Evolutionary conservation across 805 yeast genomes (phyloP), one percentile per base, ranked within the genome.

Genomic region (Wickerhamiella bombiphila): DNA sequence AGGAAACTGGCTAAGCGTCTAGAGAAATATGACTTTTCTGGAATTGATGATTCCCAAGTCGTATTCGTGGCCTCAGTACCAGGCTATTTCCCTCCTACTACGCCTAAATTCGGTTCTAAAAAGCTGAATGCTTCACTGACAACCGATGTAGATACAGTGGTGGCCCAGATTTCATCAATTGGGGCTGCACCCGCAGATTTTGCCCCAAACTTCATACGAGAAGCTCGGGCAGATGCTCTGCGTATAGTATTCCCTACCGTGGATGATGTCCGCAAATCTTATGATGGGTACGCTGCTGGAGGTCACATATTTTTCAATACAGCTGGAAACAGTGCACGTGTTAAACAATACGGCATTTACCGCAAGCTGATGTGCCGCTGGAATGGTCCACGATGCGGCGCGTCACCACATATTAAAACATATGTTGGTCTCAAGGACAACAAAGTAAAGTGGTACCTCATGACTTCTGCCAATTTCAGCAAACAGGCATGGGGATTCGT

Each of bases 321-420:
- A 13, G 22, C 20, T 17, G 33, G 33, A 16, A 13, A n/a, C 13
- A 16, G 22, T 6, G 9, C 20, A 17, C 7, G 18, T 19, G 21
- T 8, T n/a, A 30, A 30, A 17, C 8, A 13, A 7, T 30, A 30
- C n/a, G 22, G 13, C 11, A 22, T 17, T 6, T 13, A 13, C 22
- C 11, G 22, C 6, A 14, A 19, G 16, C 14, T 17, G 20, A 17
- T 6, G 14, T 24, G 26, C 26, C 20, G 16, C 13, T 30, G 33
- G 33, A 5, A 16, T 5, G 33, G 33, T 17, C 18, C 11, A 16
- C 20, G 33, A 6, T 30, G 33, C 18, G n/a, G 33, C 14, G 33
- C 33, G 14, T 17, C 33, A 9, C 33, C 33, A 19, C 33, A 30
- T 30, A 30, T 30, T 6, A 30, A 30, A 19, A 30, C 33, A 5